A percentile compares a stretch with the other conserved stretches of the same genome.
phyloP scores from a whole-genome alignment of 2,329 filamentous ascomycete genomes.

The Stagonosporopsis cucurbitacearum region DNA sequence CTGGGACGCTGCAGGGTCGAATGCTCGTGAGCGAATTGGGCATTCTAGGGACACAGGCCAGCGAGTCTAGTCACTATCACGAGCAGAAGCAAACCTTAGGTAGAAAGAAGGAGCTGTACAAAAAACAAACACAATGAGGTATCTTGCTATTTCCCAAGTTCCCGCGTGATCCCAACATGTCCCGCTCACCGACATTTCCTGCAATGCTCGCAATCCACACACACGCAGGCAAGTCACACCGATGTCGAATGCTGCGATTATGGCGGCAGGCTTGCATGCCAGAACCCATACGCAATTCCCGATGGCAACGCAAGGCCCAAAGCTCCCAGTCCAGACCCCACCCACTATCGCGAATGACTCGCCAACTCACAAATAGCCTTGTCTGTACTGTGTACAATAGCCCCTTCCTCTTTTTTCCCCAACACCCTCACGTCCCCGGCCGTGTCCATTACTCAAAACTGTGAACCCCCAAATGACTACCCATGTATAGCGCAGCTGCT shows the following conservation, averaged over 20 bases:
- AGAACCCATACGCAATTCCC: neutral
- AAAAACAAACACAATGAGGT: conserved; percentile 24
- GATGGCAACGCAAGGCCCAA: conserved; percentile 2
- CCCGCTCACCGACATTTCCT: neutral
- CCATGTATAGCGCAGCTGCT: conserved; percentile 3
- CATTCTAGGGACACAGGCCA: conserved; percentile 4
- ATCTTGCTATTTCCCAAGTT: conserved; percentile 14
- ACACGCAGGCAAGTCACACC: neutral
- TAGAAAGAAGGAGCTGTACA: conserved; percentile 18
- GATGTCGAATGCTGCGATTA: neutral
- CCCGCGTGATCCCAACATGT: conserved; percentile 6
- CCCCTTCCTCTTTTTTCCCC: neutral
- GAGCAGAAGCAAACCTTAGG: conserved; percentile 17
- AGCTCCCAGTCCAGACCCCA: neutral
- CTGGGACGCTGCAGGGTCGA: conserved; percentile 11
- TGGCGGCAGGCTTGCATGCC: neutral
- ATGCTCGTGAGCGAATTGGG: conserved; percentile 16
- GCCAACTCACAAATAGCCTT: neutral
- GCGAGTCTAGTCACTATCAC: conserved; percentile 5
- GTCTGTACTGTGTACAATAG: no score
- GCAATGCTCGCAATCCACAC: neutral
- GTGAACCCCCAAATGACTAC: neutral
- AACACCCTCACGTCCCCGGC: conserved; percentile 6
- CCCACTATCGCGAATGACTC: neutral
- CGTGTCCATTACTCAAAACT: neutral